Evolutionary conservation across 495 filamentous ascomycete species (phyloP).

Genomic region (Daldinia caldariorum): DNA sequence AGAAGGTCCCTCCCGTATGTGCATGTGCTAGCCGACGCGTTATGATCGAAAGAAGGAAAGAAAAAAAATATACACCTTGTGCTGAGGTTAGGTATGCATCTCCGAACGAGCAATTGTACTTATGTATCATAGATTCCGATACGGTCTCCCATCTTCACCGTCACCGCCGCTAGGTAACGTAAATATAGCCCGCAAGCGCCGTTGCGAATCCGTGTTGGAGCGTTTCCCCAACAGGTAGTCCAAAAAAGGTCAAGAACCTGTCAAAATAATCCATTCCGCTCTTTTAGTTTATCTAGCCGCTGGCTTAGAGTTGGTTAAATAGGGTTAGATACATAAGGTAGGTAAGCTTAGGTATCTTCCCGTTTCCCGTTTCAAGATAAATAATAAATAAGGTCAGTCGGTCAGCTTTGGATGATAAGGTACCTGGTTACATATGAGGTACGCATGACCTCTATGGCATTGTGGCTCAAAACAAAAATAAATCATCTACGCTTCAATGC

Average conservation of each 20-base stretch:
- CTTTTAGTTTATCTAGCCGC: neutral
- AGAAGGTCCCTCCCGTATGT: neutral
- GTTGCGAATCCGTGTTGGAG: neutral
- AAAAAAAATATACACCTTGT: neutral
- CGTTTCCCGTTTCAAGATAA: neutral
- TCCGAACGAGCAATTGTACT: neutral
- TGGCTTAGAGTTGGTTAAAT: neutral
- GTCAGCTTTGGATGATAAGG: neutral
- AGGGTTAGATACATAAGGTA: neutral
- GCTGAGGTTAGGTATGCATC: neutral
- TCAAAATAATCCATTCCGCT: neutral
- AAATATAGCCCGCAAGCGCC: conserved; percentile 1
- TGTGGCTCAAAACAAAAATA: too few species aligned
- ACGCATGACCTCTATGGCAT: neutral
- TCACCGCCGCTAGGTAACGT: neutral
- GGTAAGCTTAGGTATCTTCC: too few species aligned
- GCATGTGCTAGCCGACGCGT: neutral
- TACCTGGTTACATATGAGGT: too few species aligned
- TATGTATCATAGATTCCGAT: neutral
- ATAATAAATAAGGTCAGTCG: neutral
- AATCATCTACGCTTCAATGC: neutral
- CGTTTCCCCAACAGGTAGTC: neutral
- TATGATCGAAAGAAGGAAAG: neutral
- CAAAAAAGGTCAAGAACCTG: neutral
- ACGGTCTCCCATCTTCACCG: neutral